These are phyloP conservation scores for Rhexocercosporidium sp. DNA, from an alignment of 2,329 filamentous ascomycete species.

Conservation along the genomic window DNA sequence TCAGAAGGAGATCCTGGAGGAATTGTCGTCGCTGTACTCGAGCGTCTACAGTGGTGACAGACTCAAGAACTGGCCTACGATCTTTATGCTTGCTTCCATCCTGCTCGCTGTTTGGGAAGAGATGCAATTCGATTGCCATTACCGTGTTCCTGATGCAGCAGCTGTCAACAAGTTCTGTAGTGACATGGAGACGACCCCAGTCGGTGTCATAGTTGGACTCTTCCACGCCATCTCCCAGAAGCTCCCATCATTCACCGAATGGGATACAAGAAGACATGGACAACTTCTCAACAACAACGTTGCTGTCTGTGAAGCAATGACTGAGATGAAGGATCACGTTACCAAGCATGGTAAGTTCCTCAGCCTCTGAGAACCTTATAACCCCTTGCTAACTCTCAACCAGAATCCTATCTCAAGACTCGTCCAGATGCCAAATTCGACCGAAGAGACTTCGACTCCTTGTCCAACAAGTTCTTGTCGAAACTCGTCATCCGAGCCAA, in stretches of 20 bases:
- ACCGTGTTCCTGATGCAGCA: constrained; percentile 82
- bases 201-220: constrained; percentile 93
- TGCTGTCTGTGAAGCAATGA: constrained; percentile 94
- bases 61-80: constrained; percentile 98
- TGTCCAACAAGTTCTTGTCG: constrained; percentile 97
- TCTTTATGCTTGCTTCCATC: constrained; percentile 95
- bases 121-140: constrained; percentile 99
- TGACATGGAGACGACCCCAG: constrained; percentile 95
- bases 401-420: constrained; percentile 85
- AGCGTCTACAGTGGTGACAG: constrained; percentile 97
- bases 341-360: constrained; percentile 82
- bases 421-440: constrained; percentile 82
- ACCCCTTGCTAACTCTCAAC: constrained; percentile 48
- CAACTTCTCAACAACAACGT: constrained; percentile 89
- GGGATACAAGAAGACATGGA: constrained; percentile 91
- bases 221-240: constrained; percentile 99
- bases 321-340: constrained; percentile 90
- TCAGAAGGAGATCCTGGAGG: constrained; percentile 94
- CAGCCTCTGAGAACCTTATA: constrained; percentile 20
- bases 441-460: constrained; percentile 88
- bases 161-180: constrained; percentile 93
- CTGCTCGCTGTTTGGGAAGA: constrained; percentile 95
- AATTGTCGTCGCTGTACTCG: constrained; percentile 91
- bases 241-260: constrained; percentile 88
- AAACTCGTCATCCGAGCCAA: constrained; percentile 96